Conservation (phyloP, 2,329 filamentous ascomycete genomes). For the Scopulariopsis brevicaulis region DNA sequence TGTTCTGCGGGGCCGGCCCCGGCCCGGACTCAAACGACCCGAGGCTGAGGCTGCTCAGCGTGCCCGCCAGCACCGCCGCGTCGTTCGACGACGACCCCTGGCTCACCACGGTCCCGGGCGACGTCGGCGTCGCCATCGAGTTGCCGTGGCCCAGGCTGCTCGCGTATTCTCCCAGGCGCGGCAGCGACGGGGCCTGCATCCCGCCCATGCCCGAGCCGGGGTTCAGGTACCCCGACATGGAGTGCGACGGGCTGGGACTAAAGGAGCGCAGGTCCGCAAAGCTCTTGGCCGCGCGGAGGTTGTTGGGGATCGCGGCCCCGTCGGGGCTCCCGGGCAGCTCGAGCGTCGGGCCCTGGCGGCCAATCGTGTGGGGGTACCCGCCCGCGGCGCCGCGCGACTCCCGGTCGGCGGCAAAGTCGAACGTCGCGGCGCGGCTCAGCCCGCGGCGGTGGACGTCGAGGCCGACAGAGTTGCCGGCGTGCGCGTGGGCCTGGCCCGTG, state of each 20-base stretch:
- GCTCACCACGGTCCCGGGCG: slow-evolving; percentile 19
- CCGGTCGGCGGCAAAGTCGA: slow-evolving; percentile 80
- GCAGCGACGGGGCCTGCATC: slow-evolving; percentile 26
- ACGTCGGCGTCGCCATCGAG: slow-evolving; percentile 22
- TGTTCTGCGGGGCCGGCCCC: slow-evolving; percentile 21
- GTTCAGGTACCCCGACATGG: slow-evolving; percentile 63
- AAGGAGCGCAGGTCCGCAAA: slow-evolving; percentile 93
- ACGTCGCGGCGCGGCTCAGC: slow-evolving; percentile 89
- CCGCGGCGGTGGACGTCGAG: slow-evolving; percentile 71
- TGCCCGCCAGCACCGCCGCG: slow-evolving; percentile 25
- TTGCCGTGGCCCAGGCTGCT: slow-evolving; percentile 22
- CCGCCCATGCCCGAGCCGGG: slow-evolving; percentile 38
- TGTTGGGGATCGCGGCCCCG: slow-evolving; percentile 52
- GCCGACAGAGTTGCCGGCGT: slow-evolving; percentile 50
- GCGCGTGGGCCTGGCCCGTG: slow-evolving; percentile 43
- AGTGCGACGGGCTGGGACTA: slow-evolving; percentile 84
- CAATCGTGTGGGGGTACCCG: slow-evolving; percentile 61
- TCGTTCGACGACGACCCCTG: slow-evolving; percentile 23
- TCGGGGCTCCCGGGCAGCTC: slow-evolving; percentile 76
- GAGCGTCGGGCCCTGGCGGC: slow-evolving; percentile 74
- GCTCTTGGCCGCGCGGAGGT: slow-evolving; percentile 87
- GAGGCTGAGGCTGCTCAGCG: slow-evolving; percentile 38
- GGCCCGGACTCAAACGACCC: slow-evolving; percentile 34
- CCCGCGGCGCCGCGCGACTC: slow-evolving; percentile 53
- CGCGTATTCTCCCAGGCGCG: slow-evolving; percentile 34